A percentile compares a stretch with the other conserved stretches of the same genome.
Conservation (phyloP, 1,139 yeast species). For the Sugiyamaella neomexicana region DNA sequence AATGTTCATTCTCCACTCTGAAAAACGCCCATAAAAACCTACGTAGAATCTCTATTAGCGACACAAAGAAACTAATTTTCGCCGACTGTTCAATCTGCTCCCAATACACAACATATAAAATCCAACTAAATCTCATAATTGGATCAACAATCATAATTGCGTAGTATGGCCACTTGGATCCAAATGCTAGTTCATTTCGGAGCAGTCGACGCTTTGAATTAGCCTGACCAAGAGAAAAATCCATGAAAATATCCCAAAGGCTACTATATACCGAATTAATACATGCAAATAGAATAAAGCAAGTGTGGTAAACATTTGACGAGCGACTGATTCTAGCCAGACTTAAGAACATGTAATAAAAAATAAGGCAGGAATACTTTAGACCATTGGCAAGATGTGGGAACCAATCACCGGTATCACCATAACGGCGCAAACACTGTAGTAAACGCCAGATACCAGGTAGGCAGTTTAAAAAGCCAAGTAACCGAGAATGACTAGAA, state of each 20-base stretch:
- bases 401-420: conserved; percentile 92
- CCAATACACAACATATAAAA: conserved; percentile 71
- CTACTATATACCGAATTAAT: conserved; percentile 69
- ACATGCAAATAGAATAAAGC: conserved; percentile 71
- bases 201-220: conserved; percentile 59
- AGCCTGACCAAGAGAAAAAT: conserved; percentile 81
- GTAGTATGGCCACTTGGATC: conserved; percentile 64
- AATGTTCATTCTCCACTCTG: conserved; percentile 95
- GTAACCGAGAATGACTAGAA: conserved; percentile 65
- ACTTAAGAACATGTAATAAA: conserved; percentile 75
- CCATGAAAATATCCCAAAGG: conserved; percentile 92
- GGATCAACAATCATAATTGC: conserved; percentile 72
- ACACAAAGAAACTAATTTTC: conserved; percentile 80
- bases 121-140: conserved; percentile 82
- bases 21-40: conserved; percentile 86
- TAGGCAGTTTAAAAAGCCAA: conserved; percentile 81
- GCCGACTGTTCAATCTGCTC: conserved; percentile 85
- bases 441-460: conserved; percentile 90
- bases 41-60: conserved; percentile 75
- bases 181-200: conserved; percentile 69
- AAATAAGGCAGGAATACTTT: conserved; percentile 66
- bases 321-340: conserved; percentile 65
- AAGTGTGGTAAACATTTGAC: conserved; percentile 48
- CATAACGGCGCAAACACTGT: conserved; percentile 88
- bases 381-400: conserved; percentile 93